Evolutionary conservation across 75 land plant genomes (phyloP).

Genomic region (Picea sitchensis): DNA sequence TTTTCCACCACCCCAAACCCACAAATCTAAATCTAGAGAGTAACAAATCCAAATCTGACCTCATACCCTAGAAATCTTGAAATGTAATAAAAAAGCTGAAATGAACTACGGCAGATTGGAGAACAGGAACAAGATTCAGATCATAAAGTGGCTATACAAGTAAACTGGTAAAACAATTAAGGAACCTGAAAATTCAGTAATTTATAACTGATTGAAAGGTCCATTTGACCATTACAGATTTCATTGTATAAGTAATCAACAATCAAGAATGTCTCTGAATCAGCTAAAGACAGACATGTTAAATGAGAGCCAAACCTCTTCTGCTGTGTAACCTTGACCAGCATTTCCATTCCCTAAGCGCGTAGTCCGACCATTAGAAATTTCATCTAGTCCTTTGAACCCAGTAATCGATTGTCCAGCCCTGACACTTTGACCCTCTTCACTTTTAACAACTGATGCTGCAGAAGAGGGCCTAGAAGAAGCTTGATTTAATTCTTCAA

Average conservation of each 20-base stretch:
- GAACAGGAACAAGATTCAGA: neutral
- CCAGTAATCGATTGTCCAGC: constrained; percentile 38
- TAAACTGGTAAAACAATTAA: neutral
- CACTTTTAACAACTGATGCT: constrained; percentile 21
- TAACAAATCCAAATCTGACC: too few relatives aligned
- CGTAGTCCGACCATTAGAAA: constrained; percentile 30
- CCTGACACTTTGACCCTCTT: constrained; percentile 43
- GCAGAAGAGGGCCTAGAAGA: constrained; percentile 20
- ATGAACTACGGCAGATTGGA: neutral
- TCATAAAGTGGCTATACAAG: neutral
- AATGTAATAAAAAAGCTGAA: neutral
- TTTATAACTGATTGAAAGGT: neutral
- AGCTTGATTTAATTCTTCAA: constrained; percentile 36
- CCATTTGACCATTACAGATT: neutral
- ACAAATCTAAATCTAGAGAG: too few relatives aligned
- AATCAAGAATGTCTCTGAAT: neutral
- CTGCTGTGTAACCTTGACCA: constrained; percentile 97
- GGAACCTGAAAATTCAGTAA: neutral
- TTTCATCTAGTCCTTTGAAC: constrained; percentile 74
- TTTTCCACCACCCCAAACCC: too few relatives aligned
- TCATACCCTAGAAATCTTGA: neutral
- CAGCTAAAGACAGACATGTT: neutral
- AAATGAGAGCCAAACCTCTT: constrained; percentile 60
- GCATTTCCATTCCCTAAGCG: constrained; percentile 91
- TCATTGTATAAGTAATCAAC: neutral